Percentiles rank a stretch among this genome's conserved stretches.
Conservation (phyloP, 2,329 filamentous ascomycete species). For the Dryadomyces quercivorus region DNA sequence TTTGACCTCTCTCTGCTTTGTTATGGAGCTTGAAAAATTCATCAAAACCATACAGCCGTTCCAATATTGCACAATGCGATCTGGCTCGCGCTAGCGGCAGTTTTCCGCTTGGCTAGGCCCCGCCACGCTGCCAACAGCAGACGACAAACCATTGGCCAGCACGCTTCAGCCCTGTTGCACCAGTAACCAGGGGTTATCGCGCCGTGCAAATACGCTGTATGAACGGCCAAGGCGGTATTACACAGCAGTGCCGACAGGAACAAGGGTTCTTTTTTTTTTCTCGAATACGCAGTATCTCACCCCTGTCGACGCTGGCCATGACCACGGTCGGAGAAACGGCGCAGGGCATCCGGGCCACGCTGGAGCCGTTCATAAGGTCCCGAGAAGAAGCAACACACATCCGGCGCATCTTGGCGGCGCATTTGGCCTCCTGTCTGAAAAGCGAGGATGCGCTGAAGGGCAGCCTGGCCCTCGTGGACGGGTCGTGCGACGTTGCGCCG, state of each 20-base stretch:
- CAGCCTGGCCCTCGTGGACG: conserved; percentile 33
- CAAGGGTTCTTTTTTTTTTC: neutral
- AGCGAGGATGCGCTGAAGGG: conserved; percentile 15
- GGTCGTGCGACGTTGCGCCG: conserved; percentile 20
- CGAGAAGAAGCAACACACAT: conserved; percentile 46
- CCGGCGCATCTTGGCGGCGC: conserved; percentile 39
- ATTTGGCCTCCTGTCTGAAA: conserved; percentile 36
- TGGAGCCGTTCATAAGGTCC: conserved; percentile 42
- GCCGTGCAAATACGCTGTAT: neutral
- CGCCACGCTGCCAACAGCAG: conserved; percentile 1
- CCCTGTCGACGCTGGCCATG: neutral
- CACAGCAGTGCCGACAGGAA: no score
- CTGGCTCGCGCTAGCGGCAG: conserved; percentile 6
- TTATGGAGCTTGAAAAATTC: conserved; percentile 1
- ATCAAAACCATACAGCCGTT: neutral
- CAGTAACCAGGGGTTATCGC: neutral
- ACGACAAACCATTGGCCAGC: conserved; percentile 3
- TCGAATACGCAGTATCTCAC: no score
- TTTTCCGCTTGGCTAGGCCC: conserved; percentile 2
- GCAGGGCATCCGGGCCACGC: conserved; percentile 14
- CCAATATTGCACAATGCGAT: neutral
- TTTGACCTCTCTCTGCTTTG: neutral
- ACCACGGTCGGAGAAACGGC: conserved; percentile 4
- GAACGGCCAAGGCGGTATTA: neutral
- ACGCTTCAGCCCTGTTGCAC: neutral